Evolutionary conservation across 768 basidiomycete species (phyloP).

Genomic region (Mycena floridula): DNA sequence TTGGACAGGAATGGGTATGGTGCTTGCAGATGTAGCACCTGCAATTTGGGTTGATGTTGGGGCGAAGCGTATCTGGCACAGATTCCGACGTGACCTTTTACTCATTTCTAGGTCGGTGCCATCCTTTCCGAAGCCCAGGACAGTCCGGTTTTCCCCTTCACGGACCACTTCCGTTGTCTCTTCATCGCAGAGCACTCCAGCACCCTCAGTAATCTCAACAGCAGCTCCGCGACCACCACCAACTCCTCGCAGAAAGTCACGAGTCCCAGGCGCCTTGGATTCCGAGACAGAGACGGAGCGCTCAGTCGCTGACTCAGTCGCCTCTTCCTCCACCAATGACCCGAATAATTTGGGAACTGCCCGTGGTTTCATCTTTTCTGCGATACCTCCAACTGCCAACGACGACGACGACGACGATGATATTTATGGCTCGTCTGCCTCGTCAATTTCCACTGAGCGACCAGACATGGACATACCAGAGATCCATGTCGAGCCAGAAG

Average conservation of each 20-base stretch:
- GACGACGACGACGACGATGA: not conserved
- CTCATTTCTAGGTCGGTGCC: slow-evolving; percentile 15
- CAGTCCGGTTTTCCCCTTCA: slow-evolving; percentile 24
- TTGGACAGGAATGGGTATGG: slow-evolving; percentile 48
- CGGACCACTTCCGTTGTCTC: not conserved
- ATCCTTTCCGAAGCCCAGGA: slow-evolving; percentile 1
- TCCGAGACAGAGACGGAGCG: slow-evolving; percentile 8
- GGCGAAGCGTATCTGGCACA: slow-evolving; percentile 27
- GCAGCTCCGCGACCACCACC: not conserved
- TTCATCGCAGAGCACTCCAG: not conserved
- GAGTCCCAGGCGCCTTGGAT: slow-evolving; percentile 4
- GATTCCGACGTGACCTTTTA: slow-evolving; percentile 24
- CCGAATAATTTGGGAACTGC: slow-evolving; percentile 1
- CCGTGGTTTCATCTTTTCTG: not conserved
- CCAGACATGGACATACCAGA: not conserved
- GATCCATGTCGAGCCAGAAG: not conserved
- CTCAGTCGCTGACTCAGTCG: not conserved
- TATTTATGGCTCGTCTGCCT: not conserved
- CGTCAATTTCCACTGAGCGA: not conserved
- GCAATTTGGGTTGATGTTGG: slow-evolving; percentile 39
- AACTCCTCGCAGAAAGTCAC: not conserved
- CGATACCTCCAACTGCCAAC: not conserved
- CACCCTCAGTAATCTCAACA: not conserved
- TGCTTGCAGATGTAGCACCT: slow-evolving; percentile 46
- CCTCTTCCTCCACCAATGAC: slow-evolving; percentile 1